Conservation (phyloP, 2,329 filamentous ascomycete species). For the Aspergillus pseudonomiae region DNA sequence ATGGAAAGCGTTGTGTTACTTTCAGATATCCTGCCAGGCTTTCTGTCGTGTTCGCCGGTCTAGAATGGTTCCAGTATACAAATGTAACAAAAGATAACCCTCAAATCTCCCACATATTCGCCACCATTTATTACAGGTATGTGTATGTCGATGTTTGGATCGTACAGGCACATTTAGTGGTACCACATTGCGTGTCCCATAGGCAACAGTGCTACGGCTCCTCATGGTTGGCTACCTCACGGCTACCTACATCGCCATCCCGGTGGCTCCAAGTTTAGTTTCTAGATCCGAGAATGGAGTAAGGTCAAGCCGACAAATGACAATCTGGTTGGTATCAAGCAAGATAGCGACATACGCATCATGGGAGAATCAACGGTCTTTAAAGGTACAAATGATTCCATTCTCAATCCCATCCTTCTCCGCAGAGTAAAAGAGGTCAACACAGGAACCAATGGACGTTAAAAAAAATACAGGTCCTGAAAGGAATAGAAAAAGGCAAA, state of each 20-base stretch:
- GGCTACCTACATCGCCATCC: not conserved
- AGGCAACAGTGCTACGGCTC: not conserved
- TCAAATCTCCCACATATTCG: no score
- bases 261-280: not conserved
- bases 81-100: no score
- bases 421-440: not conserved
- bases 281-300: not conserved
- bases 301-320: not conserved
- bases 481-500: not conserved
- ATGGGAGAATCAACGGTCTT: not conserved
- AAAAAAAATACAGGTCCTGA: not conserved
- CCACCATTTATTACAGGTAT: no score
- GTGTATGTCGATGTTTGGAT: not conserved
- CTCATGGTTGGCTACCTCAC: not conserved
- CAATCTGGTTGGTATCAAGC: slow-evolving; percentile 3
- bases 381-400: not conserved
- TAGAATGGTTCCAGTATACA: no score
- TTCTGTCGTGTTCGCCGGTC: no score
- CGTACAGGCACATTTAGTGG: not conserved
- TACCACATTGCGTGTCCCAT: not conserved
- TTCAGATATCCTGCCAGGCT: no score
- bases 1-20: no score
- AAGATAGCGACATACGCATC: not conserved
- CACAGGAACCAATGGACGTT: not conserved
- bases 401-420: not conserved